Evolutionary conservation across 768 basidiomycete genomes (phyloP).

Genomic region (Scleroderma citrinum): DNA sequence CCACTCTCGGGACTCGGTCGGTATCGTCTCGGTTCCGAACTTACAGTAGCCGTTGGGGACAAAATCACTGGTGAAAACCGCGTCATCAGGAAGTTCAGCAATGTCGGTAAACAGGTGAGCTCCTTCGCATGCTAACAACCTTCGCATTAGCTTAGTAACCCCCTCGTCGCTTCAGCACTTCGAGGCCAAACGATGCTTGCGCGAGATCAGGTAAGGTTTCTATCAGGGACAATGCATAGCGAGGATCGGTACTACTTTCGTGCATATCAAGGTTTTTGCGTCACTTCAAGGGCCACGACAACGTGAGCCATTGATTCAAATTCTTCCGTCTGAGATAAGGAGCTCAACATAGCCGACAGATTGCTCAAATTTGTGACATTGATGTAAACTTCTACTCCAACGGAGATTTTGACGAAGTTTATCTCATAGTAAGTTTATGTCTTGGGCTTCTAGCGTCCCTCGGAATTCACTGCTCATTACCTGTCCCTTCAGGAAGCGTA

Average conservation of each 20-base stretch:
- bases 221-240: background rate
- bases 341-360: background rate
- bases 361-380: background rate
- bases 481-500: background rate
- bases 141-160: background rate
- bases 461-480: background rate
- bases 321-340: background rate
- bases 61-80: background rate
- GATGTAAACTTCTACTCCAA: background rate
- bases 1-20: background rate
- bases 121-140: background rate
- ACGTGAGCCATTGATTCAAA: background rate
- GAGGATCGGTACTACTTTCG: background rate
- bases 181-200: background rate
- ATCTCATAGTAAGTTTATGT: background rate
- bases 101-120: background rate
- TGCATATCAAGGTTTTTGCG: background rate
- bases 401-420: background rate
- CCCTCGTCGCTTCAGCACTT: background rate
- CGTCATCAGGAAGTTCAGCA: background rate
- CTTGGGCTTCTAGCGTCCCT: background rate
- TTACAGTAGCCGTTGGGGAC: background rate
- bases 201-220: background rate
- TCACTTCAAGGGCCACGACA: slow-evolving; percentile 1
- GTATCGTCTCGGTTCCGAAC: background rate